Conservation (phyloP, 2,329 filamentous ascomycete species). For the Thelonectria rubi region DNA sequence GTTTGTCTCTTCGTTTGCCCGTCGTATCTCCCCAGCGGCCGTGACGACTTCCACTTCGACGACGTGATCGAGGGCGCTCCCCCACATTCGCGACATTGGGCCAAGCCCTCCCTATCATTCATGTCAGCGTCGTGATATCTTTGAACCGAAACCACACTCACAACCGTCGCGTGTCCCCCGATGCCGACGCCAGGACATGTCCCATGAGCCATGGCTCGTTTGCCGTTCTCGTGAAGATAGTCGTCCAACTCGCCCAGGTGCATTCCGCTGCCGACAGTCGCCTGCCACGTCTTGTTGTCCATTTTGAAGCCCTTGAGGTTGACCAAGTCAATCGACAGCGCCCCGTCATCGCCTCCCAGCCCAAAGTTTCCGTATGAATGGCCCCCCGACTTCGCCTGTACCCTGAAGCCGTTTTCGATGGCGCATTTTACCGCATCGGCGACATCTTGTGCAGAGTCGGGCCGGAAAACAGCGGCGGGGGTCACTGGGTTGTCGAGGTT, state of each 20-base stretch:
- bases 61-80: conserved; percentile 63
- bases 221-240: conserved; percentile 59
- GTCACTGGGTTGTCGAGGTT: conserved; percentile 61
- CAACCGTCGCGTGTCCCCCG: conserved; percentile 67
- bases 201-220: conserved; percentile 67
- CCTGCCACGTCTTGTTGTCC: conserved; percentile 61
- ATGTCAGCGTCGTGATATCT: background rate
- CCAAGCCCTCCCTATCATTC: conserved; percentile 62
- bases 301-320: conserved; percentile 64
- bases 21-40: conserved; percentile 60
- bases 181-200: conserved; percentile 68
- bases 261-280: conserved; percentile 63
- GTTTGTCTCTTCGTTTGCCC: conserved; percentile 58
- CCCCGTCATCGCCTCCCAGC: conserved; percentile 60
- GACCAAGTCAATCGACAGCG: conserved; percentile 63
- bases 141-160: conserved; percentile 42
- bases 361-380: conserved; percentile 67
- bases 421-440: conserved; percentile 68
- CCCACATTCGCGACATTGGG: conserved; percentile 68
- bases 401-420: conserved; percentile 56
- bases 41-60: conserved; percentile 59
- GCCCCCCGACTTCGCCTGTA: conserved; percentile 70
- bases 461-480: conserved; percentile 66
- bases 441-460: conserved; percentile 62
- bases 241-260: conserved; percentile 62